Conservation (phyloP, 2,329 filamentous ascomycete species). For the Colletotrichum sp. region DNA sequence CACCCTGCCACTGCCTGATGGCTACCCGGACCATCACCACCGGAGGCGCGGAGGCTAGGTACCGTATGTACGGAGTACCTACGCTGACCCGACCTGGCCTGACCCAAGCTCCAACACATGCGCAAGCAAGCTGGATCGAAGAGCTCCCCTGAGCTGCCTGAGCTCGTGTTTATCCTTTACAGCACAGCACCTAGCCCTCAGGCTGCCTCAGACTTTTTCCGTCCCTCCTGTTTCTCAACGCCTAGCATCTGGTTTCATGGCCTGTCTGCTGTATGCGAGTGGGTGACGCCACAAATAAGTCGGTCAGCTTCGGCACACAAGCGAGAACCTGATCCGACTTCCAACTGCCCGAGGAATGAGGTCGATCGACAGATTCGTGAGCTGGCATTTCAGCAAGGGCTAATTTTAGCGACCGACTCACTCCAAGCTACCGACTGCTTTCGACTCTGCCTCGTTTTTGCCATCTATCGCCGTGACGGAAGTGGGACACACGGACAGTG, state of each 20-base stretch:
- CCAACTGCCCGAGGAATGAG: constrained; percentile 13
- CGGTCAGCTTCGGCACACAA: constrained; percentile 18
- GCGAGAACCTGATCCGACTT: constrained; percentile 16
- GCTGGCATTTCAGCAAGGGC: constrained; percentile 15
- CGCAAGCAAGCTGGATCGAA: background rate
- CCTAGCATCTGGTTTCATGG: constrained; percentile 1
- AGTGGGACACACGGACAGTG: constrained; percentile 22
- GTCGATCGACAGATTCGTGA: constrained; percentile 19
- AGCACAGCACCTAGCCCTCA: background rate
- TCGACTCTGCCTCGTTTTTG: constrained; percentile 6
- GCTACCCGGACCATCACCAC: background rate
- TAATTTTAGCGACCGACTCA: constrained; percentile 17
- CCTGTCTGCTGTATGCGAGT: background rate
- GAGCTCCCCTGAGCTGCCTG: background rate
- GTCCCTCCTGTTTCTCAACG: background rate
- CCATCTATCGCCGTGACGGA: background rate
- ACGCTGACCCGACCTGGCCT: background rate
- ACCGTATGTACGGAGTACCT: background rate
- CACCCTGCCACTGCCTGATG: background rate
- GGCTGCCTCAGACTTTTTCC: background rate
- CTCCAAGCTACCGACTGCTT: background rate
- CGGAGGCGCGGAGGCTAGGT: background rate
- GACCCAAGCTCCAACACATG: constrained; percentile 7
- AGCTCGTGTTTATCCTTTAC: background rate
- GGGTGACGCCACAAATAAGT: constrained; percentile 17